Conservation (phyloP, 345 rosid genomes). For the Durio zibethinus region DNA sequence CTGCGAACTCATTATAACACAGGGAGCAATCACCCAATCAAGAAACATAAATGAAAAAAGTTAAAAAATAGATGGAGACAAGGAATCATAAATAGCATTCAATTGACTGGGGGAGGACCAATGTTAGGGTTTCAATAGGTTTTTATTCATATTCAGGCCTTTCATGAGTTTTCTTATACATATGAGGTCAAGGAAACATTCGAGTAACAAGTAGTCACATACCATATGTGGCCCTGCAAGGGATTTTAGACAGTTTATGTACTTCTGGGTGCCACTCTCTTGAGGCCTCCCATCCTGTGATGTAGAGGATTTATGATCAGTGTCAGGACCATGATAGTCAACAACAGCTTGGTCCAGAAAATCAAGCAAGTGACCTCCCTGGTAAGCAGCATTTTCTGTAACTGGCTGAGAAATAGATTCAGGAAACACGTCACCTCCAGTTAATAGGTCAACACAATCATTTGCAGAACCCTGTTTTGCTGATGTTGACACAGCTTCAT, state of each 20-base stretch:
- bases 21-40: not conserved
- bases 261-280: conserved; percentile 48
- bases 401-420: conserved; percentile 52
- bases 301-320: conserved; percentile 36
- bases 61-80: conserved; percentile 9
- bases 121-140: not conserved
- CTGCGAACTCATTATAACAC: not conserved
- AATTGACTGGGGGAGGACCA: not conserved
- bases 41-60: conserved; percentile 9
- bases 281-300: conserved; percentile 38
- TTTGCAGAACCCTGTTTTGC: conserved; percentile 39
- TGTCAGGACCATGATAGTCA: conserved; percentile 43
- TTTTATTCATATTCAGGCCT: not conserved
- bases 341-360: conserved; percentile 71
- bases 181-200: not conserved
- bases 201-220: conserved; percentile 18
- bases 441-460: conserved; percentile 63
- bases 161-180: not conserved
- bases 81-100: not conserved
- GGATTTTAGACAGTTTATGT: conserved; percentile 56
- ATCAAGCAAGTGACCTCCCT: conserved; percentile 53
- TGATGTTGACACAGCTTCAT: conserved; percentile 36
- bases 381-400: conserved; percentile 38
- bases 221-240: conserved; percentile 68
- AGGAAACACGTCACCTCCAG: conserved; percentile 51